Percentiles rank a stretch among this genome's conserved stretches.
phyloP scores from a whole-genome alignment of 768 basidiomycete species.

The Collybia sordida region DNA sequence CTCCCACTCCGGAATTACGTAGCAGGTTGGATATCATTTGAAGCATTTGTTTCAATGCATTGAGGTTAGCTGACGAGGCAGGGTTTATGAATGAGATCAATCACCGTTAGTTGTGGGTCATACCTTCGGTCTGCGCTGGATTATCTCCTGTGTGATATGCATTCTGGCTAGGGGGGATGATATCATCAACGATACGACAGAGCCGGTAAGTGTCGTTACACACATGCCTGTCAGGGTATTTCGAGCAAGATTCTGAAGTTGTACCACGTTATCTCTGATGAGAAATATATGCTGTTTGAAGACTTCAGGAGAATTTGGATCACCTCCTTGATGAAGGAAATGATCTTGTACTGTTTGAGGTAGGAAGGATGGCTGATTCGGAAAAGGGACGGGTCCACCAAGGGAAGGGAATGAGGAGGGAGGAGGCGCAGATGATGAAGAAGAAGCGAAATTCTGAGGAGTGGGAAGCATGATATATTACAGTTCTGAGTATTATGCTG shows the following conservation, averaged over 20 bases:
- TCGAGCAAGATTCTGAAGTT: slow-evolving; percentile 49
- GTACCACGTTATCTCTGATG: slow-evolving; percentile 45
- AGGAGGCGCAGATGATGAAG: slow-evolving; percentile 2
- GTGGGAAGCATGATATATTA: slow-evolving; percentile 9
- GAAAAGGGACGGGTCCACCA: slow-evolving; percentile 3
- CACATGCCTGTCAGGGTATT: slow-evolving; percentile 55
- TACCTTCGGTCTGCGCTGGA: slow-evolving; percentile 57
- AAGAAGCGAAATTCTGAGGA: slow-evolving; percentile 8
- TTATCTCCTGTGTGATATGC: slow-evolving; percentile 58
- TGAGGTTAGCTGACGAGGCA: slow-evolving; percentile 40
- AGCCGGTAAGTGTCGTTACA: slow-evolving; percentile 16
- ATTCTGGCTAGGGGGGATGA: slow-evolving; percentile 41
- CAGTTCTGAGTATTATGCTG: no score
- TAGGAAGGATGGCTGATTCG: slow-evolving; percentile 10
- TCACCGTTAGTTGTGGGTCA: not conserved
- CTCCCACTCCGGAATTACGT: slow-evolving; percentile 64
- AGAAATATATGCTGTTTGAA: slow-evolving; percentile 59
- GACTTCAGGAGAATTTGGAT: slow-evolving; percentile 59
- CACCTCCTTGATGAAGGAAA: slow-evolving; percentile 33
- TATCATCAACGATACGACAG: not conserved
- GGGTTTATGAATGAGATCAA: not conserved
- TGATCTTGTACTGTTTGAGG: slow-evolving; percentile 7
- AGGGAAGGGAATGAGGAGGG: slow-evolving; percentile 7
- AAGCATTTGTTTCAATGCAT: slow-evolving; percentile 50
- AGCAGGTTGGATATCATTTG: slow-evolving; percentile 46